Base-by-base conservation (phyloP, 257 asterid species). In the Leonotis leonurus region DNA sequence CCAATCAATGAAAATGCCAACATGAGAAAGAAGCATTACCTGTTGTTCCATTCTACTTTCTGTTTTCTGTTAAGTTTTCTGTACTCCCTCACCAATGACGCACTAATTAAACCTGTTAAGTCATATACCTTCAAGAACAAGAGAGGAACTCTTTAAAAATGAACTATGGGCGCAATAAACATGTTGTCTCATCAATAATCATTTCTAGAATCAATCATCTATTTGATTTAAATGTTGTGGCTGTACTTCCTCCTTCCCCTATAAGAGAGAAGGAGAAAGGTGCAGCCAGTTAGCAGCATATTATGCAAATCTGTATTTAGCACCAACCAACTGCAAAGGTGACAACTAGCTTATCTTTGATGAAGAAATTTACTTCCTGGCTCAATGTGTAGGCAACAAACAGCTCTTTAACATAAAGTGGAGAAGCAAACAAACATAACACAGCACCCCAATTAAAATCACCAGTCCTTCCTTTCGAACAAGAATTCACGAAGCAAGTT, bases 41-140 rank as follows among this genome's bases (percentile, higher is more conserved):
- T 73, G 70, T 86, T 89, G 56, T 86, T 80, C 97, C 97, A 89
- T 74, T 89, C 93, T 36, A 89, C 73, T 66, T 80, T 84, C 67
- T 79, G 76, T 67, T 69, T 73, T 27, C 62, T 58, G 77, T 70
- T 75, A 62, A 89, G 95, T 45, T 69, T 80, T 52, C 63, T 56
- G 73, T 65, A 71, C 37, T 86, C 93, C 71, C 67, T 76, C 58
- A 82, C 73, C 26, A 76, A 60, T 36, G 79, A 62, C 60, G 77
- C 48, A 64, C 95, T 89, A 29, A 87, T 48, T 55, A 41, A 68
- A 74, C 91, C 89, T 62, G 90, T 86, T 79, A 89, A 79, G 70
- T 78, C 88, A 68, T 86, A 82, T 68, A 84, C 93, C 95, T 89
- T 76, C 84, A 73, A 76, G 57, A 70, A 67, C 67, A 85, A 74